These are phyloP conservation scores for Globisporangium polare DNA, from an alignment of 352 stramenopile genomes.

Conservation along the genomic window DNA sequence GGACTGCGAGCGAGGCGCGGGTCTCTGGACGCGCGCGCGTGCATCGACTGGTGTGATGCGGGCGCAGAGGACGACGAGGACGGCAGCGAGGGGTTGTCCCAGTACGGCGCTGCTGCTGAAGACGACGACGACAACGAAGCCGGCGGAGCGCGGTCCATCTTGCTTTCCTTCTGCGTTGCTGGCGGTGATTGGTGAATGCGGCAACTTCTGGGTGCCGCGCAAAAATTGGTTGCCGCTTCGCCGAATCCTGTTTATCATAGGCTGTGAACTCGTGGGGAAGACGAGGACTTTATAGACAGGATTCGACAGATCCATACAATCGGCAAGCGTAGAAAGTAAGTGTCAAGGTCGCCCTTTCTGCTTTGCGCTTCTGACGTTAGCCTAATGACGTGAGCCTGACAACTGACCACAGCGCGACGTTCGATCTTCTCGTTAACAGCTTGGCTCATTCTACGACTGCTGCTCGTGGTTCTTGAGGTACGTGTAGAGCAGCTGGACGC, in stretches of 20 bases:
- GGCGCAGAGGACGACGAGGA: not conserved
- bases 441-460: slow-evolving; percentile 21
- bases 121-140: no score
- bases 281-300: not conserved
- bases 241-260: not conserved
- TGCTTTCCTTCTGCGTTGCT: not conserved
- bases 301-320: not conserved
- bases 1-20: not conserved
- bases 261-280: no score
- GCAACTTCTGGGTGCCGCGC: no score
- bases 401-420: not conserved
- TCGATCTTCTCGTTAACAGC: not conserved
- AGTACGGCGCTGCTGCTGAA: not conserved
- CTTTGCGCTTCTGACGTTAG: no score
- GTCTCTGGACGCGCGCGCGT: not conserved
- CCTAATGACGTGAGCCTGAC: no score
- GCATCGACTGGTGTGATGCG: not conserved
- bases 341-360: no score
- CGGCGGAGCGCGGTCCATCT: not conserved
- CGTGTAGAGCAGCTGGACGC: slow-evolving; percentile 83
- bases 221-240: not conserved
- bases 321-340: not conserved
- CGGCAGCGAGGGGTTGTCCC: not conserved
- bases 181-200: not conserved
- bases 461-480: slow-evolving; percentile 80